Percentiles rank a stretch among this genome's conserved stretches.
Conservation (phyloP, 73 alveolate genomes). For the Paramecium biaurelia region DNA sequence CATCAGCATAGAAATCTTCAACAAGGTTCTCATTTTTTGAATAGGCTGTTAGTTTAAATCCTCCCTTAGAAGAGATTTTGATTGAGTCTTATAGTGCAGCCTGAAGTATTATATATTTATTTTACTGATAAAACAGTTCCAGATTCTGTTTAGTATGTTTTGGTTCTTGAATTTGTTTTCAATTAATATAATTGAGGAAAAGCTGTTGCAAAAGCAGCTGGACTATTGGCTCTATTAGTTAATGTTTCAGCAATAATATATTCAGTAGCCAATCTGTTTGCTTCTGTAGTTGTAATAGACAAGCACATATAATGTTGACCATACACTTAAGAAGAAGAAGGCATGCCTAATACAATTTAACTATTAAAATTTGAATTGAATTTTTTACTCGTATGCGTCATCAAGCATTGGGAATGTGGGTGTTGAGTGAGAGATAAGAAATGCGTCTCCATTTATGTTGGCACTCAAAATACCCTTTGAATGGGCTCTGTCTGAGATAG, state of each 20-base stretch:
- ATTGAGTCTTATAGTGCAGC: background rate
- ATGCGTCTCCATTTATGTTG: background rate
- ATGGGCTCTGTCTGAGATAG: slow-evolving; percentile 32
- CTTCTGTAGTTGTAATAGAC: slow-evolving; percentile 9
- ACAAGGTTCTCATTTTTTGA: slow-evolving; percentile 17
- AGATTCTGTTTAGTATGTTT: background rate
- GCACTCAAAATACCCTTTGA: slow-evolving; percentile 43
- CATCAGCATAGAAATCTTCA: slow-evolving; percentile 50
- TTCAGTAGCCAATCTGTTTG: slow-evolving; percentile 12
- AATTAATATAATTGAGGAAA: slow-evolving; percentile 2
- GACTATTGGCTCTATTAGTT: background rate
- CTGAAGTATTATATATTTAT: background rate
- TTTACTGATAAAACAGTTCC: slow-evolving; percentile 20
- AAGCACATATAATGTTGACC: slow-evolving; percentile 32
- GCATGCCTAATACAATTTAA: slow-evolving; percentile 38
- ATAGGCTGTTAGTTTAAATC: background rate
- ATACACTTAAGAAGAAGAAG: background rate
- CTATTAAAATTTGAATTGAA: background rate
- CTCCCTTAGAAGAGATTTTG: background rate
- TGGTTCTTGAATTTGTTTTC: slow-evolving; percentile 6
- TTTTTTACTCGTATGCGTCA: background rate
- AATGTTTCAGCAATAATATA: background rate
- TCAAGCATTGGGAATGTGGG: slow-evolving; percentile 37
- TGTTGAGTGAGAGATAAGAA: slow-evolving; percentile 17
- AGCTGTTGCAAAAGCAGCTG: slow-evolving; percentile 33